Percentiles rank a stretch among this genome's conserved stretches.
These are phyloP conservation scores for Suhomyces bolitotheri DNA, from an alignment of 1,139 yeast genomes.

Conservation along the genomic window DNA sequence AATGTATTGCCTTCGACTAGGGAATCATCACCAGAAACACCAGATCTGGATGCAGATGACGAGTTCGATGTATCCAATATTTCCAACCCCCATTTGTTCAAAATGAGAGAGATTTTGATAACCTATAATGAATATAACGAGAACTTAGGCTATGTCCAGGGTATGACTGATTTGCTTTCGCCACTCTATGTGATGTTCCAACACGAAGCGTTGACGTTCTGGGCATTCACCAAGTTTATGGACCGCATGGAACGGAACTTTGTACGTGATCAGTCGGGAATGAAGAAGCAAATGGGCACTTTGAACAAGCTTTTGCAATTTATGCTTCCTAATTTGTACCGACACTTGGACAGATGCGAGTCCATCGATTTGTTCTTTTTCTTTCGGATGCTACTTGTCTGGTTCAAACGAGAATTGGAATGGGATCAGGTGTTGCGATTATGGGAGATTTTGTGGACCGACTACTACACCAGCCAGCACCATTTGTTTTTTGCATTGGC, in stretches of 20 bases:
- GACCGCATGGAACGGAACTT: constrained; percentile 94
- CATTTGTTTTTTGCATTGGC: constrained; percentile 86
- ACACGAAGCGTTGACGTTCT: constrained; percentile 80
- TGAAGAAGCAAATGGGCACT: constrained; percentile 83
- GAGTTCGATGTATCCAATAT: constrained; percentile 51
- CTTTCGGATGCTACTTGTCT: constrained; percentile 89
- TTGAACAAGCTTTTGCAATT: constrained; percentile 82
- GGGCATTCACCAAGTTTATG: constrained; percentile 90
- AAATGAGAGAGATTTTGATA: constrained; percentile 73
- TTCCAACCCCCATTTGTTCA: constrained; percentile 65
- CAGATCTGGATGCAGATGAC: constrained; percentile 40
- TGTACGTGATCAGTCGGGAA: constrained; percentile 87
- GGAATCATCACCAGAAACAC: constrained; percentile 42
- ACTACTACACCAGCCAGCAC: constrained; percentile 79
- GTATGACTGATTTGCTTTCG: constrained; percentile 91
- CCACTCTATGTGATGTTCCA: constrained; percentile 78
- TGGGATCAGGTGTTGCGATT: constrained; percentile 76
- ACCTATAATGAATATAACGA: constrained; percentile 84
- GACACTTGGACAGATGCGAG: constrained; percentile 84
- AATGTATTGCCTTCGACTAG: constrained; percentile 4
- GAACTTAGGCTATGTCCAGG: constrained; percentile 93
- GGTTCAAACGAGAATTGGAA: constrained; percentile 91
- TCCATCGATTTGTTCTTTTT: constrained; percentile 89
- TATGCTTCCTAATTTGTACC: constrained; percentile 81
- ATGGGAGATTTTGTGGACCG: constrained; percentile 95